Conservation (phyloP, 2,329 filamentous ascomycete genomes). For the Fusarium clavum region DNA sequence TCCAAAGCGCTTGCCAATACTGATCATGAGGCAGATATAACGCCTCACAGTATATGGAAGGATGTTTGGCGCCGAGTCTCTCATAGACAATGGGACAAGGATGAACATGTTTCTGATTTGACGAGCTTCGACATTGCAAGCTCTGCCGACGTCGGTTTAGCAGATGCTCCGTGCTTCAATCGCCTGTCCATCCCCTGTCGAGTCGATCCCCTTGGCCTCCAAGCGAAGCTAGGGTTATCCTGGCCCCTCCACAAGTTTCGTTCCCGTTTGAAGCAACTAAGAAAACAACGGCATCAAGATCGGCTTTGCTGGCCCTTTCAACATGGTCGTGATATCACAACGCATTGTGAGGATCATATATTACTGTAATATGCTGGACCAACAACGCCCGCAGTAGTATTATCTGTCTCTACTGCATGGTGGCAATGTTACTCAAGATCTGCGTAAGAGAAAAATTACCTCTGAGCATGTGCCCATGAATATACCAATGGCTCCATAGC, state of each 20-base stretch:
- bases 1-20: background rate
- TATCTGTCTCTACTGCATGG: conserved; percentile 18
- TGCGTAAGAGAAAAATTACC: conserved; percentile 32
- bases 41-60: background rate
- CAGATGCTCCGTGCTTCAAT: conserved; percentile 45
- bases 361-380: conserved; percentile 13
- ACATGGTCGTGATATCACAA: conserved; percentile 30
- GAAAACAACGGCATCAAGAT: conserved; percentile 40
- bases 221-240: conserved; percentile 46
- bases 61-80: background rate
- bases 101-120: conserved; percentile 9
- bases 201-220: conserved; percentile 41
- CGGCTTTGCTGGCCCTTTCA: conserved; percentile 33
- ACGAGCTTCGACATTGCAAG: conserved; percentile 22
- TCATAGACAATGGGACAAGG: background rate
- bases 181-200: conserved; percentile 40
- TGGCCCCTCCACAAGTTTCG: conserved; percentile 46
- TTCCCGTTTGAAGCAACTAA: conserved; percentile 40
- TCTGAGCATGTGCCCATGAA: conserved; percentile 35
- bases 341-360: conserved; percentile 18
- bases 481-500: conserved; percentile 40
- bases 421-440: conserved; percentile 34
- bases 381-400: conserved; percentile 4
- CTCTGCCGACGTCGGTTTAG: conserved; percentile 43
- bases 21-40: background rate